Evolutionary conservation across 2,329 filamentous ascomycete genomes (phyloP).

Genomic region (Penicillium sp.): DNA sequence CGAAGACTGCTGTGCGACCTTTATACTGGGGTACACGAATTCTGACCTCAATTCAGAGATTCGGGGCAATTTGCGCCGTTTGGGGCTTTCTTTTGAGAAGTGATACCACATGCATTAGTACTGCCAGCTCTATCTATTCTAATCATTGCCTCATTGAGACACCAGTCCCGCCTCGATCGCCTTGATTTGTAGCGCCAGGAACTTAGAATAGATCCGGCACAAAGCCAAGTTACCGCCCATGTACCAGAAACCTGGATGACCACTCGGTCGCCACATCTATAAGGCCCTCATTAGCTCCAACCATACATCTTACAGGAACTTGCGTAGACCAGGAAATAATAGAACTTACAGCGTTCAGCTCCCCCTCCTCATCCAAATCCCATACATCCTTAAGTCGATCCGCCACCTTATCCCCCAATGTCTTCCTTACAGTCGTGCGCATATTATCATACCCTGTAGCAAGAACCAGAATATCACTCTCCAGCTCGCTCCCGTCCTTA

Average conservation of each 20-base stretch:
- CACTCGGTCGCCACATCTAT: conserved; percentile 60
- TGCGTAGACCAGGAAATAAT: neutral
- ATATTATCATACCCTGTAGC: conserved; percentile 72
- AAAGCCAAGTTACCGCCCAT: conserved; percentile 69
- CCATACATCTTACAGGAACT: neutral
- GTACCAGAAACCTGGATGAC: conserved; percentile 69
- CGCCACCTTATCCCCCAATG: conserved; percentile 67
- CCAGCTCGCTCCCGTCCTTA: conserved; percentile 60
- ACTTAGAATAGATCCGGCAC: conserved; percentile 64
- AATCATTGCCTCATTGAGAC: neutral
- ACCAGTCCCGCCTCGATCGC: conserved; percentile 48
- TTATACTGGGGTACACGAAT: neutral
- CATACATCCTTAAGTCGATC: conserved; percentile 63
- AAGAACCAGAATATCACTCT: conserved; percentile 67
- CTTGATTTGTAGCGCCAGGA: conserved; percentile 57
- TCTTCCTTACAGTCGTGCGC: conserved; percentile 63
- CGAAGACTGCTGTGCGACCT: too few species aligned
- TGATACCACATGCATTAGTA: neutral
- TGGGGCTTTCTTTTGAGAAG: neutral
- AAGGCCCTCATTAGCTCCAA: neutral
- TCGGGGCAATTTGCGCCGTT: neutral
- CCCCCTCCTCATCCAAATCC: conserved; percentile 62
- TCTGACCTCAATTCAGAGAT: neutral
- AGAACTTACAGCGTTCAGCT: conserved; percentile 54
- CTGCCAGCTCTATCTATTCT: neutral